Conservation (phyloP, 768 basidiomycete genomes). For the Tulasnella sp. region DNA sequence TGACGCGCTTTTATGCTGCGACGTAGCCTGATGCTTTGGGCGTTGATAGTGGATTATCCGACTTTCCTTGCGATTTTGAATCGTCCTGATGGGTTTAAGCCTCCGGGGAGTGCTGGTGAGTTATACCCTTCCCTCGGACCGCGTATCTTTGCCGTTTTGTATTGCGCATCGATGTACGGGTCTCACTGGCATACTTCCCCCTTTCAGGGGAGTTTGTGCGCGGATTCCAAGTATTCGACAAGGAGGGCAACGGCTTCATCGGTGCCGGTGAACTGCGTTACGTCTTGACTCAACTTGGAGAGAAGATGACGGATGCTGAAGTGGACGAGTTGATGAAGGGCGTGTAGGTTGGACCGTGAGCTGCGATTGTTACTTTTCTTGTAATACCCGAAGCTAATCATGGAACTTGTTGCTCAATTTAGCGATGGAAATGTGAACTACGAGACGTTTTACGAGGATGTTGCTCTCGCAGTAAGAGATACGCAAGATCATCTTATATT, state of each 20-base stretch:
- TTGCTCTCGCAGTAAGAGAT: constrained; percentile 69
- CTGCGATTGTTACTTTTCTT: no score
- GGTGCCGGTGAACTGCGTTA: constrained; percentile 91
- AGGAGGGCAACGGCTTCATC: constrained; percentile 53
- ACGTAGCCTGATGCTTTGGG: no score
- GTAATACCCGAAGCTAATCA: no score
- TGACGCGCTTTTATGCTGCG: no score
- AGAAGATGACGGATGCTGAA: no score
- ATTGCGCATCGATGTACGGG: no score
- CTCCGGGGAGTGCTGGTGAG: constrained; percentile 91
- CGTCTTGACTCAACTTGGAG: constrained; percentile 90
- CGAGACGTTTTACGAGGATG: constrained; percentile 90
- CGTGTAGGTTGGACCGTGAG: no score
- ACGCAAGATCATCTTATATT: background rate
- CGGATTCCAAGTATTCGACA: constrained; percentile 91
- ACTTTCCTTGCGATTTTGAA: no score
- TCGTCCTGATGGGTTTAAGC: constrained; percentile 95
- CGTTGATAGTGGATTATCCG: no score
- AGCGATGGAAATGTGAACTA: constrained; percentile 98
- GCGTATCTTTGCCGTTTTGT: no score
- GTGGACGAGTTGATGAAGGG: no score
- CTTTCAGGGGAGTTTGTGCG: constrained; percentile 91
- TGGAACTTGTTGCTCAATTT: constrained; percentile 2
- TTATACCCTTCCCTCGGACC: no score
- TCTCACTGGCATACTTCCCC: constrained; percentile 28